Base-by-base conservation (phyloP, 352 stramenopile species). In the Pythium chondricola region DNA sequence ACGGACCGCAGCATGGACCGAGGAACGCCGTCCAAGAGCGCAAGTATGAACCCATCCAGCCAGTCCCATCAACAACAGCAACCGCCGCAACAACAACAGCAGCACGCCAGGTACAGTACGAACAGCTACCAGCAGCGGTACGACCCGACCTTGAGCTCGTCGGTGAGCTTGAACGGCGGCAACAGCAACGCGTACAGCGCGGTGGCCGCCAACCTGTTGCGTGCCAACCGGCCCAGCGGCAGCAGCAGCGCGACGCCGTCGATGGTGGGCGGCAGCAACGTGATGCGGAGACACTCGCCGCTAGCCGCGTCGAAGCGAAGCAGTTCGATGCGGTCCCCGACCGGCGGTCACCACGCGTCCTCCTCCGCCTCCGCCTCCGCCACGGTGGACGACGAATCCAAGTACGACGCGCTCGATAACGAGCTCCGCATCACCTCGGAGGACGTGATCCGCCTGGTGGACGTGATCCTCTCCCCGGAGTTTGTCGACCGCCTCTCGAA, bases 371-470 rank as follows among this genome's bases (percentile, higher is more conserved):
- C 49, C 39, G 24, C 43, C 27, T 27, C 43, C 9, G 24, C n/a
- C 6, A 27, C 43, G 11, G 44, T 49, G n/a, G 26, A 55, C 6
- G 50, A 67, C 3, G 56, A 63, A 36, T 39, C 32, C 50, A 43
- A 63, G 51, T 38, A 48, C 13, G 64, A 81, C 2, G 43, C 54
- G 30, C 56, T 68, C 25, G 73, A 71, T 42, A 81, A 77, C 43
- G 71, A 85, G 48, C 65, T 84, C 32, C 69, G 68, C 5, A 71
- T 86, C 52, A 86, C 77, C 10, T 83, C 77, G 0, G 78, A 87
- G 47, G 78, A 87, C 46, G 73, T 89, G 47, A 83, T 87, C 20
- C 74, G 74, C 6, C 60, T 89, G 7, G 73, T 89, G 31, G 78
- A 89, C 26, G 78, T 89, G 4, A 73, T 87, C 37, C 55, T 89